These are phyloP conservation scores for Wickerhamomyces sp. DNA, from an alignment of 1,139 yeast genomes.

Conservation along the genomic window DNA sequence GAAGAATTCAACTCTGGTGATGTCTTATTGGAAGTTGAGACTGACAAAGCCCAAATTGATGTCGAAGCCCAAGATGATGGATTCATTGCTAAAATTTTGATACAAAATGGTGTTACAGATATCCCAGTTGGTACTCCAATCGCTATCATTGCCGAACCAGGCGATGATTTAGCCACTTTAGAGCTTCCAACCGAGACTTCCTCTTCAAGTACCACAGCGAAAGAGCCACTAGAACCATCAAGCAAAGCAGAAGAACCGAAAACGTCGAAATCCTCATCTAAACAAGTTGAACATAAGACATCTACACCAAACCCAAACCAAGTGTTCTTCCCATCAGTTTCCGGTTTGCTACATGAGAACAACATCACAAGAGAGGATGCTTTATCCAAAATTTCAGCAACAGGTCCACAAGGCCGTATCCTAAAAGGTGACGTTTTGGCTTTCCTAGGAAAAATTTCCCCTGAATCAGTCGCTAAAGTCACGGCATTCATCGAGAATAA, in stretches of 20 bases:
- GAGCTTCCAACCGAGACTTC: conserved; percentile 47
- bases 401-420: conserved; percentile 86
- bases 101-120: conserved; percentile 67
- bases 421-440: conserved; percentile 91
- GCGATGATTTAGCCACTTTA: conserved; percentile 67
- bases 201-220: conserved; percentile 13
- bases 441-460: conserved; percentile 64
- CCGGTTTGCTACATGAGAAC: conserved; percentile 54
- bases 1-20: conserved; percentile 80
- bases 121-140: conserved; percentile 86
- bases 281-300: conserved; percentile 1
- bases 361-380: conserved; percentile 68
- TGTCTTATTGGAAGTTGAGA: conserved; percentile 81
- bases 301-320: conserved; percentile 55
- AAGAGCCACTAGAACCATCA: conserved; percentile 8
- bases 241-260: conserved; percentile 2
- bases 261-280: background rate
- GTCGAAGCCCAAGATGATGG: conserved; percentile 96
- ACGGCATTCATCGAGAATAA: conserved; percentile 52
- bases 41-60: conserved; percentile 90
- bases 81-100: conserved; percentile 69
- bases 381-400: conserved; percentile 61
- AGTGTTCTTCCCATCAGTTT: conserved; percentile 77
- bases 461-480: conserved; percentile 46
- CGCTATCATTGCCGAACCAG: conserved; percentile 83